These are phyloP conservation scores for Sphagnum tenellum DNA, from an alignment of 225 moss, liverwort and hornwort genomes.

Conservation along the genomic window DNA sequence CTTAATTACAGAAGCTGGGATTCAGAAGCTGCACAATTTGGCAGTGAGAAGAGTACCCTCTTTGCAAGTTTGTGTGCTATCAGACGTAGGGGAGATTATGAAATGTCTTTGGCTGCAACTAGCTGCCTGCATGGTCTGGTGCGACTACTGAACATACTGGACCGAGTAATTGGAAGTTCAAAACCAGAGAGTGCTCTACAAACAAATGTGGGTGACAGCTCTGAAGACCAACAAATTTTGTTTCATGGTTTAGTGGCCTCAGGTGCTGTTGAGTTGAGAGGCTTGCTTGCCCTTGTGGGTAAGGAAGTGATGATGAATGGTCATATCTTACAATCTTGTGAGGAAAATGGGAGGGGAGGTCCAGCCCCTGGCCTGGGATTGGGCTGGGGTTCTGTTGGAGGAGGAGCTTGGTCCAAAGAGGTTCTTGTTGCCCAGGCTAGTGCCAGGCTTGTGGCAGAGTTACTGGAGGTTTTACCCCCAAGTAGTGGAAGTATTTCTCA, in stretches of 20 bases:
- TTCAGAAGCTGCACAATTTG: neutral
- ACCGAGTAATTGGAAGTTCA: conserved; percentile 51
- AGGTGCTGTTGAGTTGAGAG: conserved; percentile 32
- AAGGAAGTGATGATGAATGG: conserved; percentile 35
- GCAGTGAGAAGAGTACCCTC: conserved; percentile 21
- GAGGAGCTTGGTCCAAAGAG: conserved; percentile 74
- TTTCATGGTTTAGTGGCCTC: conserved; percentile 51
- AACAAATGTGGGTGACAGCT: conserved; percentile 17
- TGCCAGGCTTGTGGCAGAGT: conserved; percentile 45
- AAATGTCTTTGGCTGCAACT: conserved; percentile 50
- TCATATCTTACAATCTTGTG: conserved; percentile 33
- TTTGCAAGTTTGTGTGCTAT: conserved; percentile 38
- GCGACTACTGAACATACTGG: conserved; percentile 51
- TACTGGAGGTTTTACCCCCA: conserved; percentile 32
- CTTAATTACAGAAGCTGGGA: conserved; percentile 12
- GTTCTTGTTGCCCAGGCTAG: conserved; percentile 56
- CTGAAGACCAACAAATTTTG: conserved; percentile 34
- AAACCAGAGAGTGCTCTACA: conserved; percentile 23
- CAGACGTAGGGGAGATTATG: conserved; percentile 36
- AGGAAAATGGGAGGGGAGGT: conserved; percentile 63
- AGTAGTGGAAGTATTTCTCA: neutral
- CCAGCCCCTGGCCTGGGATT: conserved; percentile 86
- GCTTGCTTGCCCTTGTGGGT: conserved; percentile 30
- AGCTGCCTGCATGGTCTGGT: conserved; percentile 56
- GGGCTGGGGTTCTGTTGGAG: conserved; percentile 76